Percentiles rank a stretch among this genome's conserved stretches.
Conservation (phyloP, 2,329 filamentous ascomycete species). For the Metarhizium humberi region DNA sequence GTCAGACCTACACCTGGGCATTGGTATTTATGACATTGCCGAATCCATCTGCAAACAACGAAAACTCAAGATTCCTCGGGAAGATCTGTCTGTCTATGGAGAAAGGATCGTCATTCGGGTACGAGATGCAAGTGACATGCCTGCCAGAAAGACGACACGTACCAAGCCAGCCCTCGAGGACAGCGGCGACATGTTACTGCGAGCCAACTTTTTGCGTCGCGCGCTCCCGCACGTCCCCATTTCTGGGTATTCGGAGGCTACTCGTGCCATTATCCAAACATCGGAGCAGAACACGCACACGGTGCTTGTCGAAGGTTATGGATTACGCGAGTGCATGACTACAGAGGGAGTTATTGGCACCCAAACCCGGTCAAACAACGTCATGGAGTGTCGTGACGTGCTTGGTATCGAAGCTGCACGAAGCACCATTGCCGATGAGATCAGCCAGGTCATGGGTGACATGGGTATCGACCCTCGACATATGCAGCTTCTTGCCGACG, state of each 20-base stretch:
- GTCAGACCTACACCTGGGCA: slow-evolving; percentile 70
- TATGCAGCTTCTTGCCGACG: slow-evolving; percentile 93
- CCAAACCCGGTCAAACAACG: slow-evolving; percentile 67
- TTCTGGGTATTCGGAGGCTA: slow-evolving; percentile 78
- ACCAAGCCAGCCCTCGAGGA: slow-evolving; percentile 35
- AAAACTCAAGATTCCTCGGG: slow-evolving; percentile 66
- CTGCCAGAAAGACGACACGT: slow-evolving; percentile 36
- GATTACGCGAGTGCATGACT: slow-evolving; percentile 79
- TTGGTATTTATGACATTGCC: slow-evolving; percentile 64
- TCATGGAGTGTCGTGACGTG: slow-evolving; percentile 81
- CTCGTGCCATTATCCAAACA: slow-evolving; percentile 81
- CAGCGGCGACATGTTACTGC: slow-evolving; percentile 50
- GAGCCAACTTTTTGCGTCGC: slow-evolving; percentile 78
- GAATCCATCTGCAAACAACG: slow-evolving; percentile 70
- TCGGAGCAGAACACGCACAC: slow-evolving; percentile 58
- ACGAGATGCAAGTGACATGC: slow-evolving; percentile 41
- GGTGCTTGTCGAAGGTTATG: slow-evolving; percentile 91
- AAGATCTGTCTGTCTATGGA: slow-evolving; percentile 52
- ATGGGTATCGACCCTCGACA: slow-evolving; percentile 97
- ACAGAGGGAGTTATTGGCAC: slow-evolving; percentile 83
- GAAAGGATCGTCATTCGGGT: slow-evolving; percentile 67
- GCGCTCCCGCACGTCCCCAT: slow-evolving; percentile 76
- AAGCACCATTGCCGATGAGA: slow-evolving; percentile 81
- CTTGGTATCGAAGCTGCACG: slow-evolving; percentile 93
- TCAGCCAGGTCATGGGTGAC: slow-evolving; percentile 77